Conservation (phyloP, 768 basidiomycete genomes). For the Pholiota microspora region DNA sequence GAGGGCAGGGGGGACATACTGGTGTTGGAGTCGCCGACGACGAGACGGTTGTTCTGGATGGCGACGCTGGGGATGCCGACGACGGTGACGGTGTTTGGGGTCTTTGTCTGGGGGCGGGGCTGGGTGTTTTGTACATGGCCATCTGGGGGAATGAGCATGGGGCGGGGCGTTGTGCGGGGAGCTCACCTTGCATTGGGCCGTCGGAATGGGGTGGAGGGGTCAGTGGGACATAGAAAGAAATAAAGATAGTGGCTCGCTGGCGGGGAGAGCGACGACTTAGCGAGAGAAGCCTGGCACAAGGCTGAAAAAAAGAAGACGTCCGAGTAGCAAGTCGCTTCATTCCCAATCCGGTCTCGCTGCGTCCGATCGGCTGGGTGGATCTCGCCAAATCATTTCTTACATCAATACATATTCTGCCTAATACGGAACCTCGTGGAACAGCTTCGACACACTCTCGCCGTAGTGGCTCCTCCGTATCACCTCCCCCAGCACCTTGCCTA, state of each 20-base stretch:
- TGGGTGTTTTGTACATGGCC: conserved; percentile 23
- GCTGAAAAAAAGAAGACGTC: conserved; percentile 25
- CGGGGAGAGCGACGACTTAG: conserved; percentile 3
- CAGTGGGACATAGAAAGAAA: conserved; percentile 26
- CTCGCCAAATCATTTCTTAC: conserved; percentile 18
- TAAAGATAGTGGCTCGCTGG: conserved; percentile 20
- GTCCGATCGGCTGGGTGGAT: conserved; percentile 27
- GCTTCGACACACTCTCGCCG: conserved; percentile 89
- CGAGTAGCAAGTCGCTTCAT: conserved; percentile 15
- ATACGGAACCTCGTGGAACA: conserved; percentile 89
- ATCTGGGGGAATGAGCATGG: conserved; percentile 23
- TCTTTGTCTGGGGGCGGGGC: conserved; percentile 30
- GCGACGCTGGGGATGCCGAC: conserved; percentile 76
- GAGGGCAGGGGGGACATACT: conserved; percentile 45
- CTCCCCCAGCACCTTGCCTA: conserved; percentile 93
- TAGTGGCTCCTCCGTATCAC: conserved; percentile 95
- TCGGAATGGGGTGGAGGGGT: conserved; percentile 5
- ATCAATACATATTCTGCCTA: conserved; percentile 32
- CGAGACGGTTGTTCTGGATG: conserved; percentile 64
- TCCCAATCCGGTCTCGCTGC: conserved; percentile 18
- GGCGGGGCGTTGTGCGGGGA: not conserved
- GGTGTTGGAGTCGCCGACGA: conserved; percentile 70
- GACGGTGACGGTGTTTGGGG: conserved; percentile 65
- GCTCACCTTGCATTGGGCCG: conserved; percentile 21
- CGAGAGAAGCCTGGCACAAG: conserved; percentile 16